These are phyloP conservation scores for Torrubiella hemipterigena DNA, from an alignment of 2,329 filamentous ascomycete species.

Conservation along the genomic window DNA sequence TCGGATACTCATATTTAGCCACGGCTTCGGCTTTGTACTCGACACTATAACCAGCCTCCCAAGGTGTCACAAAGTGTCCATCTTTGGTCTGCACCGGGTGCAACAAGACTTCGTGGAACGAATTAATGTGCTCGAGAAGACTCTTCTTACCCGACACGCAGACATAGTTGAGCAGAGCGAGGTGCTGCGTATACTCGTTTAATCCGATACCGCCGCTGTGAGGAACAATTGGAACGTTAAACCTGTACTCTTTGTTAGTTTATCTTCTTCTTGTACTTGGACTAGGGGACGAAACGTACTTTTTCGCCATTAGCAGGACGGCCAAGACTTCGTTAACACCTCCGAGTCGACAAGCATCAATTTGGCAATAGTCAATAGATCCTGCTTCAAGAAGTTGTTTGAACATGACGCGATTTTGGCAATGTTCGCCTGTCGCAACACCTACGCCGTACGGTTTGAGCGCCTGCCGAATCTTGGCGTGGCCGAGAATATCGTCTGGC, in stretches of 20 bases:
- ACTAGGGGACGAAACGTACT: too few species aligned
- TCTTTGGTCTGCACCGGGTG: conserved; percentile 5
- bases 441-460: conserved; percentile 47
- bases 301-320: background rate
- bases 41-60: conserved; percentile 7
- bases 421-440: conserved; percentile 62
- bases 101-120: conserved; percentile 6
- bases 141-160: conserved; percentile 8
- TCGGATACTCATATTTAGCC: conserved; percentile 2
- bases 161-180: conserved; percentile 7
- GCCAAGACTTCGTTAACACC: conserved; percentile 39
- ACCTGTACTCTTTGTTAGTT: conserved; percentile 2
- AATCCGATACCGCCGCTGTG: conserved; percentile 8
- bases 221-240: conserved; percentile 8
- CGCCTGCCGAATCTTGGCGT: conserved; percentile 53
- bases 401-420: conserved; percentile 61
- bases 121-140: conserved; percentile 7
- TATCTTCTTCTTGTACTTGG: too few species aligned
- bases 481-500: conserved; percentile 57
- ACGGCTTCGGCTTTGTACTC: conserved; percentile 5
- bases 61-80: conserved; percentile 7
- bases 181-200: conserved; percentile 9
- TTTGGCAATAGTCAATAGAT: conserved; percentile 55
- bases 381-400: conserved; percentile 54
- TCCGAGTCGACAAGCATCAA: conserved; percentile 56